Base-by-base conservation (phyloP, 805 yeast species). In the Candida patagonica region DNA sequence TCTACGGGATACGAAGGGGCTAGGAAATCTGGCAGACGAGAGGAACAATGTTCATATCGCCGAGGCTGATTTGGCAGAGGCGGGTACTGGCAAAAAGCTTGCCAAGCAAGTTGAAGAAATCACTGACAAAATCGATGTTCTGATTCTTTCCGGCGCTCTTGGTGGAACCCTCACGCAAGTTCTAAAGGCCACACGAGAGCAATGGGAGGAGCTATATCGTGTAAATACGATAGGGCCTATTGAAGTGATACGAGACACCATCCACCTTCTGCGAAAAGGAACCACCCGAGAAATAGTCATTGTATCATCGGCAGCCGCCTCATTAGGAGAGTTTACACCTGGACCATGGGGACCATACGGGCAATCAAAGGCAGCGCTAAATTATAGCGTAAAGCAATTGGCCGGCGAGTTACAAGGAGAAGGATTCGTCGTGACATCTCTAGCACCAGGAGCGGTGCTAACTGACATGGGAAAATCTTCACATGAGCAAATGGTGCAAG, bases 381-480 rank as follows among this genome's bases (percentile, higher is more conserved):
- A 64, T 48, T 54, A 51, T 44, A 43, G 57, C 7, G 48, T 49
- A 6, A 54, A 46, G 24, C 51, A 54, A 22, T 29, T 63, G 26
- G 48, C 59, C 26, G 23, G 26, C 26, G 67, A 62, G 35, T 43
- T 56, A 25, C 42, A 37, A 10, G 33, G 35, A 2, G 55, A 59
- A 33, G 59, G 52, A 1, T 60, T 55, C 42, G 54, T 49, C 8
- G 53, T 59, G 22, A 46, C 62, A 17, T 47, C 64, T 4, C 12
- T 64, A 12, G 64, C 63, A 35, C 73, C 73, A 1, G 70, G 71
- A 20, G 19, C 54, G 9, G 69, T 67, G 5, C 10, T 37, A 6
- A 61, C 65, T 27, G 65, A 62, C 20, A 26, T 20, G 35, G 23
- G 20, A 9, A 27, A 20, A 4, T 26, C 33, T 3, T 38, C 41